phyloP scores from a whole-genome alignment of 2,329 filamentous ascomycete genomes.

The Aspergillus sp. region DNA sequence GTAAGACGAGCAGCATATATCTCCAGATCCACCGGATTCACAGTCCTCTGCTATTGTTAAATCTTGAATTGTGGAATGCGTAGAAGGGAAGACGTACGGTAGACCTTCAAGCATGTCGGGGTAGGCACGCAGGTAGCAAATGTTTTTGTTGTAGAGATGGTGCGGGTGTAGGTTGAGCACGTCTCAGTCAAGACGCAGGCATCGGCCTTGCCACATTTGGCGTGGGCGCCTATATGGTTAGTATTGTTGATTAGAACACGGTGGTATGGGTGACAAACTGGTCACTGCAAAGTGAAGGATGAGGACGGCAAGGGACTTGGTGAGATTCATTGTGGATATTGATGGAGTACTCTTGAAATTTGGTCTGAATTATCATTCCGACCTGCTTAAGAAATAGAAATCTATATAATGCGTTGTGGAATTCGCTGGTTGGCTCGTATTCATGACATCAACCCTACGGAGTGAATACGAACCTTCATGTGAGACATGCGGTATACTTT shows the following conservation, averaged over 20 bases:
- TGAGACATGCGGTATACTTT: no score
- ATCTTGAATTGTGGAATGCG: no score
- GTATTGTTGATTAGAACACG: not conserved
- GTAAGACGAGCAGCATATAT: slow-evolving; percentile 22
- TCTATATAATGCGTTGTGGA: not conserved
- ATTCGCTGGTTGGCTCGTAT: not conserved
- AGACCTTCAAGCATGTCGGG: slow-evolving; percentile 19
- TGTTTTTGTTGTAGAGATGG: slow-evolving; percentile 10
- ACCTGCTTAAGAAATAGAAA: no score
- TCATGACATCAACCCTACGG: not conserved
- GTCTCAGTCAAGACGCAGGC: slow-evolving; percentile 16
- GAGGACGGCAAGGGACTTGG: not conserved
- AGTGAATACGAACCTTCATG: no score
- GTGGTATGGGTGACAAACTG: not conserved
- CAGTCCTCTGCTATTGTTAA: slow-evolving; percentile 8
- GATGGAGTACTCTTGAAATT: not conserved
- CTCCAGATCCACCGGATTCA: slow-evolving; percentile 10
- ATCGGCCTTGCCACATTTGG: slow-evolving; percentile 10
- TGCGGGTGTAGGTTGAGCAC: slow-evolving; percentile 18
- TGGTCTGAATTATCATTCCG: no score
- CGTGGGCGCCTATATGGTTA: not conserved
- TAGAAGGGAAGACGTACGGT: slow-evolving; percentile 11
- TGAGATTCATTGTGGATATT: not conserved
- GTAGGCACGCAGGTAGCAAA: slow-evolving; percentile 18
- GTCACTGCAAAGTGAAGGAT: not conserved